Base-by-base conservation (phyloP, 192 early-diverging fungal genomes). In the Chytriomyces hyalinus region DNA sequence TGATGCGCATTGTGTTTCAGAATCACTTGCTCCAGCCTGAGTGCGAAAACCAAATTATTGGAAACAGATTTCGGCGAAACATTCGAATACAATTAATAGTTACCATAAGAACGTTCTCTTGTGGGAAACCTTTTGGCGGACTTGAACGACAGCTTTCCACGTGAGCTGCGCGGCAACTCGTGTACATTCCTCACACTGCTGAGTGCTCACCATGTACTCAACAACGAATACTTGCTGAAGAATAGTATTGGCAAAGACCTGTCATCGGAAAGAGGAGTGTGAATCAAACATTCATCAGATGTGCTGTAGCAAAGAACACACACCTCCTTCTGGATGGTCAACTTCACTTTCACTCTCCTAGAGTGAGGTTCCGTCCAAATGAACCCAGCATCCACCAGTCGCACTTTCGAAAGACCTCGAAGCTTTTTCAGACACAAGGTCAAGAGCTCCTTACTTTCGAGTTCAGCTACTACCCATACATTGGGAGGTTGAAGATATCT, bases 281-380 rank as follows among this genome's bases (percentile, higher is more conserved):
- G 36, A 36, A 36, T 36, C 36, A 36, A 36, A 36, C 36, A 36
- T 36, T 36, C 36, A 36, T 36, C 36, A 36, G 36, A 36, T 36
- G 36, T 36, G 36, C 36, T 36, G 36, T 51, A 4, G 45, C 10
- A 60, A 67, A 9, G 36, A 9, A 50, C 28, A 73, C 78, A 50
- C 63, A 90, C 93, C 84, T 99, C 97, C 83, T 99, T 99, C 83
- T 99, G 97, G 74, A 99, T 98, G 6, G 97, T 96, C 81, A 99
- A 85, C 87, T 98, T 97, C 77, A 98, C 93, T 85, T 98, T 97
- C 86, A 99, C 86, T 79, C 97, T 87, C 71, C 92, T 88, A 63
- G 94, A 95, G 78, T 94, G 92, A 17, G 93, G 93, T 81, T 99
- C 97, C 4, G 97, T 99, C 96, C 96, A 99, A 72, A 98, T 94